Conservation (phyloP, 148 eudicot species). For the Camellia granthamiana region DNA sequence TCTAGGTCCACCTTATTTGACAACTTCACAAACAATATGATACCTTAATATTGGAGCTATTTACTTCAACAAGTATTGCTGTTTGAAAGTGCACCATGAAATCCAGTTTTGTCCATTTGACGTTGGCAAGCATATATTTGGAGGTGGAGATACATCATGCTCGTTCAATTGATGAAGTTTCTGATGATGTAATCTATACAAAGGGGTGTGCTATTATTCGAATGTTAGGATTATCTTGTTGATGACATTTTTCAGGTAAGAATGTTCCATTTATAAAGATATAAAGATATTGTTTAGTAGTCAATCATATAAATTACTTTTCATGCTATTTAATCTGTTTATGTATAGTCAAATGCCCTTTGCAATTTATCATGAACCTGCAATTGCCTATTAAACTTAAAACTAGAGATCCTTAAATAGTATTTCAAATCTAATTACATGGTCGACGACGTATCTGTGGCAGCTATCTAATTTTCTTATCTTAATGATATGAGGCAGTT, state of each 20-base stretch:
- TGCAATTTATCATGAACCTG: not conserved
- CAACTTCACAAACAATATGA: not conserved
- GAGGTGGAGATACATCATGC: conserved; percentile 34
- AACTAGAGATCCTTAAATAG: not conserved
- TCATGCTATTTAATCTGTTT: not conserved
- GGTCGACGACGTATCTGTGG: not conserved
- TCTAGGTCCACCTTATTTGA: not conserved
- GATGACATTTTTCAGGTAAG: conserved; percentile 25
- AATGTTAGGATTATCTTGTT: conserved; percentile 32
- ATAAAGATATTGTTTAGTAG: not conserved
- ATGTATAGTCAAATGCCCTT: not conserved
- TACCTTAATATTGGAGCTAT: not conserved
- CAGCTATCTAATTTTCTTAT: not conserved
- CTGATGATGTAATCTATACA: conserved; percentile 26
- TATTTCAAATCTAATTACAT: not conserved
- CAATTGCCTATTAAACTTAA: not conserved
- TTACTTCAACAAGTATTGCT: not conserved
- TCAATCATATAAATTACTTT: not conserved
- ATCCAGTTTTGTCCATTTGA: not conserved
- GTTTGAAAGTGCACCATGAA: conserved; percentile 9
- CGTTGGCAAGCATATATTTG: conserved; percentile 2
- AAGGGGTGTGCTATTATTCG: conserved; percentile 33
- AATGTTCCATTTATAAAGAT: not conserved
- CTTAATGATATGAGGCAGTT: not conserved
- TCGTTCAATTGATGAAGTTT: conserved; percentile 21